These are phyloP conservation scores for Mimosa bimucronata DNA, from an alignment of 306 rosid species.

Conservation along the genomic window DNA sequence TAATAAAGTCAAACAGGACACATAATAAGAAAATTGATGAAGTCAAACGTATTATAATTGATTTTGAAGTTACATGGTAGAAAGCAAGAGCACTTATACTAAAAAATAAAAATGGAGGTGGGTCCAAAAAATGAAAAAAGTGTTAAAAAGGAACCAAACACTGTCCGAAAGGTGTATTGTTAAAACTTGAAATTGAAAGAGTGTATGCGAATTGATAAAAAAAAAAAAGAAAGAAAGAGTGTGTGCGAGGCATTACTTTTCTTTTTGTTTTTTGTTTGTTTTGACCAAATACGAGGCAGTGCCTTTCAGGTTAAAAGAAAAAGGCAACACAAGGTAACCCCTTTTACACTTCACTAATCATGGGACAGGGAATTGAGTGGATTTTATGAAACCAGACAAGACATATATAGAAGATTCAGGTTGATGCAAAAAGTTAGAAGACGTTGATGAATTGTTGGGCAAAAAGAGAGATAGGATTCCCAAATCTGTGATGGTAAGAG, in stretches of 20 bases:
- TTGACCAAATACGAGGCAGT: constrained; percentile 36
- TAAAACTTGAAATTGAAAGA: background rate
- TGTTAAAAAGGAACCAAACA: background rate
- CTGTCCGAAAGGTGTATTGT: constrained; percentile 24
- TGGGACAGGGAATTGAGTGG: background rate
- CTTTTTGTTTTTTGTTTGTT: too few relatives aligned
- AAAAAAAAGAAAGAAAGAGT: too few relatives aligned
- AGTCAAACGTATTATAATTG: constrained; percentile 1
- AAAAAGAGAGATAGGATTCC: background rate
- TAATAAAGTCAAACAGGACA: background rate
- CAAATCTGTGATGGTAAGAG: background rate
- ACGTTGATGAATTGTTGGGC: background rate
- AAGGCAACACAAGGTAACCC: constrained; percentile 25
- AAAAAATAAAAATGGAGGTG: background rate
- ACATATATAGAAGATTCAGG: background rate
- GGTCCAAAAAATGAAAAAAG: background rate
- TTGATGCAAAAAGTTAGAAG: constrained; percentile 13
- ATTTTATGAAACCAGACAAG: constrained; percentile 3
- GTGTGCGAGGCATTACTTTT: too few relatives aligned
- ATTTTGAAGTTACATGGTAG: background rate
- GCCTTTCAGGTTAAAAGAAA: background rate
- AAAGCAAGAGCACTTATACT: background rate
- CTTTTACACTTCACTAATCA: background rate
- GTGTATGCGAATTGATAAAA: too few relatives aligned
- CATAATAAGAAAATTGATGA: background rate